phyloP scores from a whole-genome alignment of 2,329 filamentous ascomycete species.

The Coniochaeta ligniaria region DNA sequence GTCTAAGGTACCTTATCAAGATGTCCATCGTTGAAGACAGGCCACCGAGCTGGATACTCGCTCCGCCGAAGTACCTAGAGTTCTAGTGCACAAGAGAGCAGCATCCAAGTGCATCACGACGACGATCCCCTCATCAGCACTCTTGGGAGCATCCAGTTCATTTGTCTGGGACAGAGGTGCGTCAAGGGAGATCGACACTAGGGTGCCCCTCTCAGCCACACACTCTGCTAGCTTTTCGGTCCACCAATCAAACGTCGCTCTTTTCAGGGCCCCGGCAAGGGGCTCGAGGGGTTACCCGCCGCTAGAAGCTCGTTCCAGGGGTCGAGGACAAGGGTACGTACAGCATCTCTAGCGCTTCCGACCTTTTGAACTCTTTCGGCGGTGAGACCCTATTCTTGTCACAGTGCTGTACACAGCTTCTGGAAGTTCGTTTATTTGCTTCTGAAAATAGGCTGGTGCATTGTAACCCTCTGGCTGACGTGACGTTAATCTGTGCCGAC shows the following conservation, averaged over 20 bases:
- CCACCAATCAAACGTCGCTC: neutral
- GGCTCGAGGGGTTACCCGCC: neutral
- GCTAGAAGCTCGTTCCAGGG: neutral
- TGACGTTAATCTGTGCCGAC: no score
- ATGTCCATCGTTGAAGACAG: no score
- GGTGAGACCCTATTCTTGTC: neutral
- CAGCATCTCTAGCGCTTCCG: neutral
- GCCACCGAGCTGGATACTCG: no score
- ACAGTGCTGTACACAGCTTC: neutral
- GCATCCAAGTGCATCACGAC: neutral
- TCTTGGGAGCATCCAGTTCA: neutral
- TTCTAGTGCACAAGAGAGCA: no score
- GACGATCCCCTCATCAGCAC: neutral
- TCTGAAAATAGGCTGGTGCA: no score
- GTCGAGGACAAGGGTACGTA: neutral
- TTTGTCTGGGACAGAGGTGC: neutral
- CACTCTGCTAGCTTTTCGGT: neutral
- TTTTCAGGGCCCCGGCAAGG: neutral
- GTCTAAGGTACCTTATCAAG: no score
- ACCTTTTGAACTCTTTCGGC: neutral
- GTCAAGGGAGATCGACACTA: constrained; percentile 1
- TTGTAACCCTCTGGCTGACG: no score
- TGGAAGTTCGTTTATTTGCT: no score
- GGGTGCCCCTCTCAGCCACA: constrained; percentile 1
- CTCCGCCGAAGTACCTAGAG: no score